Base-by-base conservation (phyloP, 192 early-diverging fungal species). In the Spizellomyces punctatus region DNA sequence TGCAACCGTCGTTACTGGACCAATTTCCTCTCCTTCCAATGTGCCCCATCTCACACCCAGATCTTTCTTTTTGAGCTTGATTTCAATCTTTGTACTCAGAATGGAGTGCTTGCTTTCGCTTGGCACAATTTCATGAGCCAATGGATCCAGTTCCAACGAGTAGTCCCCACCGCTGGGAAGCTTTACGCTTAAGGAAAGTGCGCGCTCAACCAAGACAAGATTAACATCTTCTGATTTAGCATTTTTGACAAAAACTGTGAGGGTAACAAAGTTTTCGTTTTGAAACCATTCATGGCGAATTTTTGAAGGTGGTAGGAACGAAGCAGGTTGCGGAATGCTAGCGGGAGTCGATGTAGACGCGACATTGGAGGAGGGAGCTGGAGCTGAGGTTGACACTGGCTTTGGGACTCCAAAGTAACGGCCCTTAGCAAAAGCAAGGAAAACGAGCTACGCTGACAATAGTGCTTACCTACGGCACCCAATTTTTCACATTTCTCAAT, bases 211-310 rank as follows among this genome's bases (percentile, higher is more conserved):
- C 69, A 96, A 88, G 60, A 87, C 85, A 73, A 98, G 71, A 41
- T 63, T 6, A 10, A 79, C 75, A 56, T 52, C 41, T 36, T 42
- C 41, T 10, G 74, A 66, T 59, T 89, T 74, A 44, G 91, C 80
- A 19, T 92, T 91, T 84, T 96, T 98, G 81, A 95, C 90, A 74
- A 98, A 97, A 49, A 99, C 83, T 50, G 90, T 87, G 47, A 99
- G 76, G 10, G 90, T 95, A 43, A 99, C 91, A 79, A 79, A 89
- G 27, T 82, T 74, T 66, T 98, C 98, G 71, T 91, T 99, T 78
- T 99, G 98, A 81, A 92, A 98, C 96, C 95, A 98, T 81, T 98
- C 96, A 69, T 98, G 95, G 70, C 96, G 79, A 71, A 89, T 83
- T 74, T 84, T 84, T 22, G 82, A 74, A 42, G 82, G 79, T 7